A percentile compares a stretch with the other conserved stretches of the same genome.
phyloP scores from a whole-genome alignment of 2,329 filamentous ascomycete genomes.

The Cladosporium cucumerinum region DNA sequence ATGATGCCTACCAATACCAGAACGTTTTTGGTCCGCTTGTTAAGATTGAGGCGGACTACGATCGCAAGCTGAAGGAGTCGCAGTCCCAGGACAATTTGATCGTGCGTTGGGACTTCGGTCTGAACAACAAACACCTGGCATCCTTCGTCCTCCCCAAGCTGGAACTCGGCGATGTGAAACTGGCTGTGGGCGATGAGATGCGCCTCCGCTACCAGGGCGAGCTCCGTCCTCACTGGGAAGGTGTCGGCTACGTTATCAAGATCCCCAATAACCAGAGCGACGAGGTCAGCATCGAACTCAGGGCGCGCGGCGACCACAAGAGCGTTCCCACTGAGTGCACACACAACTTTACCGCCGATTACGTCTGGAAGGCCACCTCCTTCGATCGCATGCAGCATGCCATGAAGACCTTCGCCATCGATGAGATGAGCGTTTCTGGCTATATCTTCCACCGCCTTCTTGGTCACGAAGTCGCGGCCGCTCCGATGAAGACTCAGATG shows the following conservation, averaged over 20 bases:
- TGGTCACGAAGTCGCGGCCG: conserved; percentile 89
- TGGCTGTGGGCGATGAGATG: conserved; percentile 98
- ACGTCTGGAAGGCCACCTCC: conserved; percentile 98
- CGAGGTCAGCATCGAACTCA: conserved; percentile 90
- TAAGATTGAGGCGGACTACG: conserved; percentile 98
- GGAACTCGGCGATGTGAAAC: conserved; percentile 94
- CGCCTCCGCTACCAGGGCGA: conserved; percentile 94
- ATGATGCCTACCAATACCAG: conserved; percentile 97
- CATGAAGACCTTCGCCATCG: conserved; percentile 98
- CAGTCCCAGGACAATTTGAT: conserved; percentile 95
- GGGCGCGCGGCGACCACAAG: conserved; percentile 93
- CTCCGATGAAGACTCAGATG: conserved; percentile 91
- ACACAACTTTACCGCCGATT: conserved; percentile 96
- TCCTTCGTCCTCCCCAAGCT: conserved; percentile 96
- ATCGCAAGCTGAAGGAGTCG: conserved; percentile 96
- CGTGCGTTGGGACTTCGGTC: conserved; percentile 88
- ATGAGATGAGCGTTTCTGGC: conserved; percentile 96
- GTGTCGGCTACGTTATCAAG: conserved; percentile 97
- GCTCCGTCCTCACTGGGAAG: conserved; percentile 88
- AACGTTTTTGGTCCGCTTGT: conserved; percentile 97
- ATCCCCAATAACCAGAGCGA: conserved; percentile 99
- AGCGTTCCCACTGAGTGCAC: conserved; percentile 93
- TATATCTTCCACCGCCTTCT: conserved; percentile 98
- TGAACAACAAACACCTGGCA: conserved; percentile 96
- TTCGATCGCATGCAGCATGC: conserved; percentile 99